Base-by-base conservation (phyloP, 768 basidiomycete genomes). In the Tulasnella sp. region DNA sequence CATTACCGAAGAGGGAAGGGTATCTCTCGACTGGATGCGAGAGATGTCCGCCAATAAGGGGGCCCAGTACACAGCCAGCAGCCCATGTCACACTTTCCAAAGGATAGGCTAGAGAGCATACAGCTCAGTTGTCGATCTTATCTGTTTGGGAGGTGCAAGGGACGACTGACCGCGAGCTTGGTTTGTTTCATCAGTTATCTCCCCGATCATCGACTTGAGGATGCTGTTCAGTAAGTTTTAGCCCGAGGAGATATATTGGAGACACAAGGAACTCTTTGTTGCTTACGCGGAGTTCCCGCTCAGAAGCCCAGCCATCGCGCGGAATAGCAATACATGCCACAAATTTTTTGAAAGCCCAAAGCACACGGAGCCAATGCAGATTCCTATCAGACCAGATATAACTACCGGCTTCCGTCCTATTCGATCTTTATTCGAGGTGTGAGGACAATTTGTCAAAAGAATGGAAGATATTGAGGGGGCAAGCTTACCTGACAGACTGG, bases 331-430 rank as follows among this genome's bases (percentile, higher is more conserved):
- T 41, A 83, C 70, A 0, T 73, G 67, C 3, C 67, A 53, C 2
- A 86, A 69, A 17, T 73, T 78, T 53, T 72, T 74, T 22, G 83
- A 83, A 17, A 85, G 62, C 0, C 85, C 84, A 53, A 85, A 76
- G 15, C 76, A 65, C 1, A 78, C 34, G 0, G 82, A 83, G 2
- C 80, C 71, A n/a, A 77, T 34, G 2, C 76, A 77, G n/a, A 62
- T 54, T 12, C 63, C 66, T 27, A 41, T 53, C 8, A 62, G 31
- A 22, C 82, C 82, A 2, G 71, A 54, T 30, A 85, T 72, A 12
- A 86, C 74, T 24, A 85, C 76, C 27, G 85, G 85, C 12, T 80
- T 76, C 9, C 85, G 76, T 19, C 84, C 85, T 25, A 83, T 70
- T 42, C 71, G 63, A 68, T 85, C 84, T 81, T 59, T 1, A 53